Evolutionary conservation across 2,329 filamentous ascomycete genomes (phyloP).

Genomic region (Colletotrichum tanaceti): DNA sequence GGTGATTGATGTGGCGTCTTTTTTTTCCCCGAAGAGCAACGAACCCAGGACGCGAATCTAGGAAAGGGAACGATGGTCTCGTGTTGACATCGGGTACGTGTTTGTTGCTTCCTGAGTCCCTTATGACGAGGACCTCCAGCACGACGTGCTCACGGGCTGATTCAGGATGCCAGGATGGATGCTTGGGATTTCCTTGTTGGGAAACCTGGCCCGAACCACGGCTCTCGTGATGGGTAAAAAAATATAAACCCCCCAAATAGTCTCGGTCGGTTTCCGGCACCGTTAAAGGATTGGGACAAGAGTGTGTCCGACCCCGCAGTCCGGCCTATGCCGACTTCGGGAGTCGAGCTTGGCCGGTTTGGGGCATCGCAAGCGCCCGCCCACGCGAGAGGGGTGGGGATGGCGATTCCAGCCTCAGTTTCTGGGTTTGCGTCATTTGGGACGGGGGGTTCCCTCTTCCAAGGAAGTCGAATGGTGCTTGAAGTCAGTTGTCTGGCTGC

Average conservation of each 20-base stretch:
- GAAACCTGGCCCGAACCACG: slow-evolving; percentile 14
- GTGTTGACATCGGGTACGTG: background rate
- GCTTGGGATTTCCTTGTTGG: slow-evolving; percentile 24
- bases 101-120: slow-evolving; percentile 1
- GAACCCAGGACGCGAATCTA: background rate
- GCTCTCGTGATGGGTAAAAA: background rate
- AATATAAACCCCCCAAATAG: too few species aligned
- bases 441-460: background rate
- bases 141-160: background rate
- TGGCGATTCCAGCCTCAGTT: background rate
- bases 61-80: background rate
- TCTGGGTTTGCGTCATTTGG: slow-evolving; percentile 15
- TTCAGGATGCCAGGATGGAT: too few species aligned
- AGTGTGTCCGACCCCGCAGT: slow-evolving; percentile 29
- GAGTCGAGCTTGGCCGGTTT: slow-evolving; percentile 8
- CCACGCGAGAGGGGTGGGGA: slow-evolving; percentile 18
- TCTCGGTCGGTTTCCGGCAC: slow-evolving; percentile 31
- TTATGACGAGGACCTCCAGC: slow-evolving; percentile 4
- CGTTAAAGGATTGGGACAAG: slow-evolving; percentile 17
- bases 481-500: background rate
- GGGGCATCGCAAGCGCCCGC: slow-evolving; percentile 19
- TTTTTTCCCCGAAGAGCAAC: background rate
- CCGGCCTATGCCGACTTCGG: background rate
- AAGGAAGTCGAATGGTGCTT: background rate
- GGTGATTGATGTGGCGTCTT: background rate